Evolutionary conservation across 129 eudicot species (phyloP), one percentile per base, ranked within the genome.

Genomic region (Flaveria robusta): DNA sequence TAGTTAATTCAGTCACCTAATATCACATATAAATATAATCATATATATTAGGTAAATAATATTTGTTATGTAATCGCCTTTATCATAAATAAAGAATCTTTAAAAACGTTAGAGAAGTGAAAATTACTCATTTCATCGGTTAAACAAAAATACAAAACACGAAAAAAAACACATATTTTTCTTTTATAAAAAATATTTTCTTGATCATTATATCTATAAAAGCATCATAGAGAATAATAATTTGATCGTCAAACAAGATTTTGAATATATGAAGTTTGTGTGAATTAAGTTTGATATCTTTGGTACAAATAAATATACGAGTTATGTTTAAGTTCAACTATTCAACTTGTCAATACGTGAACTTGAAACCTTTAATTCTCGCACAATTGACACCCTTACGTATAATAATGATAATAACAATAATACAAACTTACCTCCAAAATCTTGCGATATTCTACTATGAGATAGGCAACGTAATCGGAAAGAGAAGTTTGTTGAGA

Each of bases 401-500:
- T 47, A 47, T 10, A 22, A 22, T 1, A 23, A 11, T 26, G 24
- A 60, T 12, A 60, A 24, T 10, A 55, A 9, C 10, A 19, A 20
- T 11, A 27, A 63, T 34, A 29, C 34, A 6, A 55, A 23, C 9
- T 64, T 80, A 80, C 83, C 75, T 42, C 64, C 70, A 81, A 81
- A 22, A 74, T 65, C 22, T 80, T 80, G 7, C 79, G 79, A 46
- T 81, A 81, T 65, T 81, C 85, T 9, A 73, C 24, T 15, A 81
- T 18, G 68, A 81, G 72, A 63, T 75, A 60, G n/a, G 77, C 22
- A 42, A 81, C 81, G 56, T 69, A 81, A n/a, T 76, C 43, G 1
- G 63, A 12, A 39, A 81, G 68, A 2, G 45, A 3, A 2, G 9
- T 6, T 16, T n/a, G 11, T 24, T 50, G 74, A 50, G 85, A 64